Conservation (phyloP, 192 early-diverging fungal species). For the Coemansia sp. region DNA sequence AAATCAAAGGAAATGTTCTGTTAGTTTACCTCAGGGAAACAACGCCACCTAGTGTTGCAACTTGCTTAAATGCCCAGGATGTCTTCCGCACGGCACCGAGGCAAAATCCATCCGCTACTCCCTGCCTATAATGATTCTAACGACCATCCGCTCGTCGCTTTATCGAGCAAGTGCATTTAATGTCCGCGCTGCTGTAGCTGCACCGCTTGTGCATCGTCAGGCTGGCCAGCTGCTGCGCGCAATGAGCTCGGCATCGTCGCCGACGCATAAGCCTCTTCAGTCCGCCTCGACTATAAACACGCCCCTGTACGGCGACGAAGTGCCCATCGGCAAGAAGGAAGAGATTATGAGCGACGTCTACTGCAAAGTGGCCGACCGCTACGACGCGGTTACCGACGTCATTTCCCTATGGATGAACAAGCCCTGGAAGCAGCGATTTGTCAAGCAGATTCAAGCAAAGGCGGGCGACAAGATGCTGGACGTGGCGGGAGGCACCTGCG, state of each 20-base stretch:
- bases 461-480: conserved; percentile 82
- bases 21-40: too few relatives aligned
- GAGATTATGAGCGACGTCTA: conserved; percentile 81
- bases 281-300: neutral
- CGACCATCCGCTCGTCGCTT: neutral
- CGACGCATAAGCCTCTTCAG: conserved; percentile 2
- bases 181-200: neutral
- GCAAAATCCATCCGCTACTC: too few relatives aligned
- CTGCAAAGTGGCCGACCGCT: conserved; percentile 80
- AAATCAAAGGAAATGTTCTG: too few relatives aligned
- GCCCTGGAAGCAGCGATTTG: conserved; percentile 88
- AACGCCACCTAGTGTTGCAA: too few relatives aligned
- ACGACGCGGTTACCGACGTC: conserved; percentile 90
- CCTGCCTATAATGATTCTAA: too few relatives aligned
- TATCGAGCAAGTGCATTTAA: too few relatives aligned
- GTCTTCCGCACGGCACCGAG: too few relatives aligned
- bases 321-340: conserved; percentile 80
- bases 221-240: conserved; percentile 1
- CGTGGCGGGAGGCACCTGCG: conserved; percentile 95
- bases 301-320: conserved; percentile 55
- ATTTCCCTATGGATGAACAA: conserved; percentile 86
- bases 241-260: conserved; percentile 8
- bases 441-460: conserved; percentile 70
- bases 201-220: neutral
- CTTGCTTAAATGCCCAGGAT: too few relatives aligned